Evolutionary conservation across 1,284 basidiomycete genomes (phyloP).

Genomic region (Coniferiporia weirii): DNA sequence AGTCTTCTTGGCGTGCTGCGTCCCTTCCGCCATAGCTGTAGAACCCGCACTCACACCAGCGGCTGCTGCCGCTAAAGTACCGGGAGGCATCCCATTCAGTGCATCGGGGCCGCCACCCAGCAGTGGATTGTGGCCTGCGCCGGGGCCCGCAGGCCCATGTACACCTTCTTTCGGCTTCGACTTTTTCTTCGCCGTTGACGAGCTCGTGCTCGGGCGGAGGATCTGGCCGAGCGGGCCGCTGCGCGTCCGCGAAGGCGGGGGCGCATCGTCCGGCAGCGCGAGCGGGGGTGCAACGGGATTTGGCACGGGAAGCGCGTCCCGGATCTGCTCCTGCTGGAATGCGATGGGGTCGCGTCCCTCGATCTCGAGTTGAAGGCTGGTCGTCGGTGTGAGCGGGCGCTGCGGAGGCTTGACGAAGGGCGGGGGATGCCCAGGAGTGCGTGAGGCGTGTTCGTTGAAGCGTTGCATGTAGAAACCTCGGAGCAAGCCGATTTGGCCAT

Average conservation of each 20-base stretch:
- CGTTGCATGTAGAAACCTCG: constrained; percentile 69
- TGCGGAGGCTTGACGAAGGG: constrained; percentile 20
- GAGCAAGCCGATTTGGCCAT: constrained; percentile 82
- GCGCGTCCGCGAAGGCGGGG: constrained; percentile 52
- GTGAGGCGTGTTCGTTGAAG: constrained; percentile 39
- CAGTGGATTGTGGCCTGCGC: neutral
- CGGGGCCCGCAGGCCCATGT: constrained; percentile 30
- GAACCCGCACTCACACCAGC: neutral
- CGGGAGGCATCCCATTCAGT: neutral
- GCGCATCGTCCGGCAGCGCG: constrained; percentile 57
- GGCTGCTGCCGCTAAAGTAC: neutral
- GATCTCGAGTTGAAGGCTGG: constrained; percentile 8
- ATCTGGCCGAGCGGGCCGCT: constrained; percentile 75
- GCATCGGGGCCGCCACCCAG: neutral
- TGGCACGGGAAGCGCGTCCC: constrained; percentile 14
- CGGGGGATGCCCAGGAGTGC: constrained; percentile 20
- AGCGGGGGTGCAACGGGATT: constrained; percentile 27
- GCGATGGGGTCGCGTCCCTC: neutral
- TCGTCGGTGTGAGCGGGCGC: constrained; percentile 1
- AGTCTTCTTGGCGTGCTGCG: constrained; percentile 1
- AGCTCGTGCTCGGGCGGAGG: constrained; percentile 33
- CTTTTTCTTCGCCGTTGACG: constrained; percentile 33
- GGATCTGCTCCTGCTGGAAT: neutral
- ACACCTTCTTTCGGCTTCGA: constrained; percentile 20
- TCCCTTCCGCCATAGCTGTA: neutral